phyloP scores from a whole-genome alignment of 1,139 yeast genomes.

The Suhomyces bolitotheri region DNA sequence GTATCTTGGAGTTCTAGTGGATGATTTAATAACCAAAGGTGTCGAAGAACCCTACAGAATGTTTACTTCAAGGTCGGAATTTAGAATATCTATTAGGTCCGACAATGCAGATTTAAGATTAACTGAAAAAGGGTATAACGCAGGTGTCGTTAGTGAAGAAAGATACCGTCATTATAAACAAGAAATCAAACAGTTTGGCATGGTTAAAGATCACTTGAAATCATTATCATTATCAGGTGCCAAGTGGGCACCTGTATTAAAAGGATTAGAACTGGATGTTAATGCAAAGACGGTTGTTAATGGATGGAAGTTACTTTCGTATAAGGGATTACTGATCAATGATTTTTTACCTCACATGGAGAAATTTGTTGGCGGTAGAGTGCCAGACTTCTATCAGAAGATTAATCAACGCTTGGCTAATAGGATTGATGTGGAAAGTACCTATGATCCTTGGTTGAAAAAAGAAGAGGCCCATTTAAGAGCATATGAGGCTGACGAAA shows the following conservation, averaged over 20 bases:
- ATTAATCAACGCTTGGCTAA: constrained; percentile 57
- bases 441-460: constrained; percentile 76
- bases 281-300: constrained; percentile 33
- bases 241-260: constrained; percentile 60
- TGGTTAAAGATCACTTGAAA: constrained; percentile 47
- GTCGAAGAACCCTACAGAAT: constrained; percentile 97
- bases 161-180: constrained; percentile 53
- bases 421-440: constrained; percentile 75
- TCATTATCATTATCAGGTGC: constrained; percentile 50
- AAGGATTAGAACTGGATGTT: constrained; percentile 49
- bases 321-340: constrained; percentile 34
- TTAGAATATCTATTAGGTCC: constrained; percentile 82
- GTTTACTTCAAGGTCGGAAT: constrained; percentile 97
- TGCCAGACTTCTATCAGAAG: constrained; percentile 20
- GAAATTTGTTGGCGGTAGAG: constrained; percentile 19
- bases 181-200: constrained; percentile 50
- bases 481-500: constrained; percentile 85
- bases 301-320: constrained; percentile 49
- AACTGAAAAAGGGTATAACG: constrained; percentile 63
- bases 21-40: constrained; percentile 92
- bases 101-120: constrained; percentile 91
- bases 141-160: constrained; percentile 66
- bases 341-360: constrained; percentile 36
- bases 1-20: constrained; percentile 87
- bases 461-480: constrained; percentile 70